Evolutionary conservation across 441 rosid species (phyloP), one percentile per base, ranked within the genome.

Genomic region (Gossypium trilobum): DNA sequence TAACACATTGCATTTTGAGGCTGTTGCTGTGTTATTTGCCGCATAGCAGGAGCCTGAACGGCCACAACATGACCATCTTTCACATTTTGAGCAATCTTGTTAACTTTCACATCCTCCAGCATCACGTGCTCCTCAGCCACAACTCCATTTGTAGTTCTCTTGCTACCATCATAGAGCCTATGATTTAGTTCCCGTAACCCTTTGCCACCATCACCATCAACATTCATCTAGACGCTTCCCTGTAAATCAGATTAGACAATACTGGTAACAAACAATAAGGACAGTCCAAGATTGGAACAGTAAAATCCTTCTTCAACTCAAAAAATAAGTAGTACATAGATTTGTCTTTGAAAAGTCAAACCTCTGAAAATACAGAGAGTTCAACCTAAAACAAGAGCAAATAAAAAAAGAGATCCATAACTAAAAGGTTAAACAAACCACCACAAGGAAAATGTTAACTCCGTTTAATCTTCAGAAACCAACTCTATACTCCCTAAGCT

Each of bases 1-100:
- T 85, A 82, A 75, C 83, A 88, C 71, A 65, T 71, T 1, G 83
- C 72, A 1, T 75, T 71, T 50, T 81, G 86, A 76, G 84, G 77
- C 50, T 76, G 89, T 44, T 82, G 80, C 79, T 60, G 85, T 5
- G 77, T 75, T 56, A 82, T 69, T 56, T 85, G 89, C 65, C 66
- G 80, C 75, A 73, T 72, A 63, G 66, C 62, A 46, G 78, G 80
- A 69, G 74, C 77, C 29, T 62, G 71, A 50, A 63, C 83, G 36
- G 73, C 75, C 68, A 82, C 85, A n/a, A 51, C 54, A 76, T 67
- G 68, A 68, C 76, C 83, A 68, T 80, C 86, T 69, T 72, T 84
- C 48, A 79, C 81, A 81, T 84, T 77, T 69, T 73, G 66, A 17
- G 64, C 55, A 48, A 68, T 68, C 66, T 74, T 82, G 72, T 78